Conservation (phyloP, 169 alveolate species). For the Amoebophrya sp. region DNA sequence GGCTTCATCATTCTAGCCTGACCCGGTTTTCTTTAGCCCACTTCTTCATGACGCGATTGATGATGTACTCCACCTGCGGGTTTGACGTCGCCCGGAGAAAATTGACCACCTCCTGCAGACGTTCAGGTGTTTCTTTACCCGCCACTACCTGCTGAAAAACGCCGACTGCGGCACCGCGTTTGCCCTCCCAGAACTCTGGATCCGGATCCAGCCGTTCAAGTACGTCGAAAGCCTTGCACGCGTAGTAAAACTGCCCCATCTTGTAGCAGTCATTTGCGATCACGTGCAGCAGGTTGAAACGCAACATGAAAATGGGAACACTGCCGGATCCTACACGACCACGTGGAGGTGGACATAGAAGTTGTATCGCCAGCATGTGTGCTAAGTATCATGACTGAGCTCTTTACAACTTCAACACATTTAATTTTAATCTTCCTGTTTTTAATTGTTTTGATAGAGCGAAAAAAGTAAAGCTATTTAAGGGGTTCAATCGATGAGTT, state of each 20-base stretch:
- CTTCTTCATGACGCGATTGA: conserved; percentile 58
- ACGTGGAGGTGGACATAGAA: too few species aligned
- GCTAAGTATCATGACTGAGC: too few species aligned
- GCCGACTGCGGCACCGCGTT: conserved; percentile 70
- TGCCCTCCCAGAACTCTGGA: conserved; percentile 68
- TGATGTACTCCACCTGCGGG: conserved; percentile 63
- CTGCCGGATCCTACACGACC: too few species aligned
- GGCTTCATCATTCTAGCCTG: background rate
- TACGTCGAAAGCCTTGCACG: conserved; percentile 74
- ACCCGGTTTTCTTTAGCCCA: conserved; percentile 55
- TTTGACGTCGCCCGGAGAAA: conserved; percentile 60
- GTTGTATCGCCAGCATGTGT: too few species aligned
- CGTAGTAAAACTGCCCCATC: conserved; percentile 73
- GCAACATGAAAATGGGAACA: too few species aligned
- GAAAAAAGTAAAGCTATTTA: too few species aligned
- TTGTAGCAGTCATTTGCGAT: conserved; percentile 77
- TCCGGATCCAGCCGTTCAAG: conserved; percentile 73
- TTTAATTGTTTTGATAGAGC: too few species aligned
- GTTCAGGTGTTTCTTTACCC: conserved; percentile 63
- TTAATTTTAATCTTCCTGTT: too few species aligned
- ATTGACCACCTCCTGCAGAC: conserved; percentile 58
- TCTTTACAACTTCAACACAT: too few species aligned
- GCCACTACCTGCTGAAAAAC: conserved; percentile 64
- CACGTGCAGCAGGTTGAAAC: conserved; percentile 58
- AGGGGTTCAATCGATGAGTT: too few species aligned